Base-by-base conservation (phyloP, 2,329 filamentous ascomycete genomes). In the Rutstroemia sp. region DNA sequence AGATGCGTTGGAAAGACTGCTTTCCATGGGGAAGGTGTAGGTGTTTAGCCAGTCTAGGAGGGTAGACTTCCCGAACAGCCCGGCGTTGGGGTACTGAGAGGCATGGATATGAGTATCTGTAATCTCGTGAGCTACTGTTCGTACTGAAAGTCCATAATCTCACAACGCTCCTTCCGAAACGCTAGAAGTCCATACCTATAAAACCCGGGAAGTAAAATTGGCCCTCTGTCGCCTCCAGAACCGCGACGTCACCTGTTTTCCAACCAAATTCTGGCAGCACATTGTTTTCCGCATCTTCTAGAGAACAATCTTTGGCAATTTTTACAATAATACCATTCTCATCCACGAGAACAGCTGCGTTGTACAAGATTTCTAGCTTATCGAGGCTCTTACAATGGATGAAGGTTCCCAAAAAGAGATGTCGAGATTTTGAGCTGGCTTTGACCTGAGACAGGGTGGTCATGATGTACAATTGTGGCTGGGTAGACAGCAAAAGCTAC, bases 21-120 rank as follows among this genome's bases (percentile, higher is more conserved):
- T 78, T 72, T 99, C 94, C 60, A 96, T 81, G 0, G 94, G 94
- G 68, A 97, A 99, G 0, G 94, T 99, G 75, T 99, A 97, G 16
- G 79, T 94, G 65, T 92, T 82, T 5, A 99, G 78, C 94, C 94
- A 99, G 73, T 94, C 87, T 14, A 99, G 81, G 34, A 99, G 84
- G 0, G 92, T 96, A 0, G 89, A 87, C 63, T 92, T 94, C 67
- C 94, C 94, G 69, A 97, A 97, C 61, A 99, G 86, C 58, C 94
- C 94, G 1, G 84, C 83, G 68, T 99, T 99, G 57, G 92, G 91
- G 67, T 96, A 96, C 74, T 99, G 94, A 0, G 92, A 82, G 8
- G 94, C 94, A 70, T 99, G 94, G 57, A 96, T 88, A 70, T 99
- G 94, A 0, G 94, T 96, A 71, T 99, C 92, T 92, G 60, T 12